phyloP scores from a whole-genome alignment of 805 yeast species.

The Jamesozyma hellenica region DNA sequence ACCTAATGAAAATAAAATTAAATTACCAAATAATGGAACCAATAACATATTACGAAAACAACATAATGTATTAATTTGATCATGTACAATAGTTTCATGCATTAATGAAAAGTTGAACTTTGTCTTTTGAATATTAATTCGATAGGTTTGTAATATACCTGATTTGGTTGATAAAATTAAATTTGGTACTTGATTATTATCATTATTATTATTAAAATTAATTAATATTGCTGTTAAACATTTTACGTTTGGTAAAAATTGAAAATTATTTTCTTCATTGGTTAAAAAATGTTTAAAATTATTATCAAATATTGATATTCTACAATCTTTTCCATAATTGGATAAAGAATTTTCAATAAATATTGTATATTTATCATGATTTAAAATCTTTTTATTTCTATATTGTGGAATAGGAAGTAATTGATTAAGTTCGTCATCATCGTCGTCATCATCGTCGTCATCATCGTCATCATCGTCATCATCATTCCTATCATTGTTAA shows the following conservation, averaged over 20 bases:
- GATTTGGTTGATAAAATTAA: slow-evolving; percentile 38
- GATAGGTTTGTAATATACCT: slow-evolving; percentile 11
- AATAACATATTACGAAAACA: slow-evolving; percentile 52
- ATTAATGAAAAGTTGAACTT: slow-evolving; percentile 34
- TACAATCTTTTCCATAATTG: background rate
- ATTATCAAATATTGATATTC: background rate
- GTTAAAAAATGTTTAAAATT: background rate
- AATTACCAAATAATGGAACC: slow-evolving; percentile 42
- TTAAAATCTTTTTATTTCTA: slow-evolving; percentile 8
- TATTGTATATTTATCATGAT: slow-evolving; percentile 1
- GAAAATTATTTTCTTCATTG: background rate
- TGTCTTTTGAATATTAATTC: slow-evolving; percentile 8
- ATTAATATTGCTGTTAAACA: slow-evolving; percentile 16
- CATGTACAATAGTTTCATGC: slow-evolving; percentile 52
- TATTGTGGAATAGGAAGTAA: slow-evolving; percentile 6
- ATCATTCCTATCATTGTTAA: slow-evolving; percentile 3
- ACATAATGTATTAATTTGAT: slow-evolving; percentile 38
- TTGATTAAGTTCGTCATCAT: slow-evolving; percentile 9
- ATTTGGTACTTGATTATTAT: slow-evolving; percentile 13
- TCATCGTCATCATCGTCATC: slow-evolving; percentile 3
- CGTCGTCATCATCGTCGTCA: slow-evolving; percentile 12
- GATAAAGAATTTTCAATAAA: slow-evolving; percentile 4
- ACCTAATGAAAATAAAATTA: slow-evolving; percentile 67
- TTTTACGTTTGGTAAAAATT: slow-evolving; percentile 4
- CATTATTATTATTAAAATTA: slow-evolving; percentile 17